A percentile compares a stretch with the other conserved stretches of the same genome.
These are phyloP conservation scores for Sphagnum fallax DNA, from an alignment of 228 moss, liverwort and hornwort genomes.

Conservation along the genomic window DNA sequence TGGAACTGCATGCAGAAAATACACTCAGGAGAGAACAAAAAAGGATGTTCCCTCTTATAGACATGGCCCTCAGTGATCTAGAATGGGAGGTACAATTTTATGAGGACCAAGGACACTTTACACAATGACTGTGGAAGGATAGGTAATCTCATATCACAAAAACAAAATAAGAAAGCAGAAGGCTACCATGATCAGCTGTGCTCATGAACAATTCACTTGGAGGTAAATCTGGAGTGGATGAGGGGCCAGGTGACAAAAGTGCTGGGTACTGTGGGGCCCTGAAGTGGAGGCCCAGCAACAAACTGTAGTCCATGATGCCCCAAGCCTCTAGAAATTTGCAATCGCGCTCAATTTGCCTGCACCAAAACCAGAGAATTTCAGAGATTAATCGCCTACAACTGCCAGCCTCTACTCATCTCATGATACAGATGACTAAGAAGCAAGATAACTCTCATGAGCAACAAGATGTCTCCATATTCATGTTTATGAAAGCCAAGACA, in stretches of 20 bases:
- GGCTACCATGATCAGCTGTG: slow-evolving; percentile 48
- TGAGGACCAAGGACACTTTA: not conserved
- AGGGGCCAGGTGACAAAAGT: slow-evolving; percentile 71
- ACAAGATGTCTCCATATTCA: no score
- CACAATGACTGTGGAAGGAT: no score
- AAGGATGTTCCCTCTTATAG: not conserved
- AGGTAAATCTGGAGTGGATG: slow-evolving; percentile 60
- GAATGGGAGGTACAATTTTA: not conserved
- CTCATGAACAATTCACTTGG: slow-evolving; percentile 56
- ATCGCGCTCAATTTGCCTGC: slow-evolving; percentile 91
- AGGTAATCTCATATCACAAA: not conserved
- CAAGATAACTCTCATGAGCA: no score
- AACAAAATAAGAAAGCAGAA: not conserved
- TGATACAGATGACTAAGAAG: no score
- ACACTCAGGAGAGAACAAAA: no score
- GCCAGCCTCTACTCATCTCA: no score
- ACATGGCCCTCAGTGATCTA: not conserved
- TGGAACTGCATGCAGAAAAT: not conserved
- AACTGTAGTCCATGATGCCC: slow-evolving; percentile 98
- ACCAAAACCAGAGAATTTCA: not conserved
- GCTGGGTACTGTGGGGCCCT: slow-evolving; percentile 97
- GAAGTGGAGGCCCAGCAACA: slow-evolving; percentile 93
- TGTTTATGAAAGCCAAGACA: no score
- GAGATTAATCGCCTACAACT: not conserved
- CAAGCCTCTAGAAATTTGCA: slow-evolving; percentile 93